Evolutionary conservation across 768 basidiomycete genomes (phyloP), one percentile per base, ranked within the genome.

Genomic region (Boletellus emodensis): DNA sequence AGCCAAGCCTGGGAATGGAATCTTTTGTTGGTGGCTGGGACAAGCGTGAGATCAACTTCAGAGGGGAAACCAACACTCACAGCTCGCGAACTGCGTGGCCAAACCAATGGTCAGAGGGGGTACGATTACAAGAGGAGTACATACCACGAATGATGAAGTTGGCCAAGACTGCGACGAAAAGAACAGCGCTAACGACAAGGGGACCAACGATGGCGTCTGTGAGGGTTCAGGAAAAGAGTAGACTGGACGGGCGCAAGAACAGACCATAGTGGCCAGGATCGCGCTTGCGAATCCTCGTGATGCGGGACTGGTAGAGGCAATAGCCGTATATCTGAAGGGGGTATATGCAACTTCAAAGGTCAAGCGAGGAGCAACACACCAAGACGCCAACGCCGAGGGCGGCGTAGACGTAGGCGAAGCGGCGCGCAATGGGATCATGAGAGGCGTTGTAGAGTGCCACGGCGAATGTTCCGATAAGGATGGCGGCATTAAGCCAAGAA

Each of bases 371-470:
- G 22, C 42, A 26, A 49, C 50, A 13, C 40, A 87, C 87, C 59
- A 94, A 56, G 36, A 87, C 77, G 14, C 76, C 77, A 26, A 92
- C 59, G 58, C 88, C 93, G 60, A 97, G 84, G 2, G 77, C 57
- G 13, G 91, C 91, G 61, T 97, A 97, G 1, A 78, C 66, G 59
- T 89, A 86, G 0, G 94, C 90, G 66, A 98, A 94, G 33, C 74
- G 78, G 14, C 82, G 78, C 0, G 87, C 84, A 45, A 93, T 64
- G 4, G 69, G 42, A 37, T 81, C 71, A 52, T 78, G 79, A 6
- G 90, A 88, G 0, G 89, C 84, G 61, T 96, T 95, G 74, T 90
- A 93, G 8, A 99, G 75, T 1, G 90, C 94, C 18, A 95, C 73
- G 1, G 94, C 77, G 18, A 99, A 81, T 0, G 90, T 84, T 3